phyloP scores from a whole-genome alignment of 371 early-diverging fungal genomes.

The Syncephalastrum sp. region DNA sequence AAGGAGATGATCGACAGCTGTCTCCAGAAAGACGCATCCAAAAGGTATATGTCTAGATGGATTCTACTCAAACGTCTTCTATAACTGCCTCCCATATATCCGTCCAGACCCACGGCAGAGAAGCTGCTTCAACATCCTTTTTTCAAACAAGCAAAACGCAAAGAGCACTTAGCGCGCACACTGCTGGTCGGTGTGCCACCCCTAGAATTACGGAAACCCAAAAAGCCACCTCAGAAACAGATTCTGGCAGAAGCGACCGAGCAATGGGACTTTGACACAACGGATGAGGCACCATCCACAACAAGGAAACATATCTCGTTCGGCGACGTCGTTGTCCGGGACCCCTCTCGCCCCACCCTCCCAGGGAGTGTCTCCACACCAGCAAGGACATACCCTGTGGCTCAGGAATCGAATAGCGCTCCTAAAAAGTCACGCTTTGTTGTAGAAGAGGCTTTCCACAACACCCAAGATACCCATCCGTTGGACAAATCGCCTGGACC shows the following conservation, averaged over 20 bases:
- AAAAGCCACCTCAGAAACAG: slow-evolving; percentile 38
- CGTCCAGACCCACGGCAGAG: slow-evolving; percentile 70
- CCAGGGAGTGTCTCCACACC: not conserved
- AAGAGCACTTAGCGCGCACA: slow-evolving; percentile 60
- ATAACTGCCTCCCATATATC: too few relatives aligned
- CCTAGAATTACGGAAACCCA: slow-evolving; percentile 59
- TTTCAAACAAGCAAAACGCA: slow-evolving; percentile 77
- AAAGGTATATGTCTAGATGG: slow-evolving; percentile 48
- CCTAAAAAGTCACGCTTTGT: slow-evolving; percentile 53
- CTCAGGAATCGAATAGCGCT: slow-evolving; percentile 10
- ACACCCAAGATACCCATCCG: slow-evolving; percentile 13
- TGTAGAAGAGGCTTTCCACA: slow-evolving; percentile 31
- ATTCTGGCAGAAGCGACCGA: slow-evolving; percentile 26
- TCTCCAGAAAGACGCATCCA: slow-evolving; percentile 78
- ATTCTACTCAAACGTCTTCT: too few relatives aligned
- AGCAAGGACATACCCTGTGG: not conserved
- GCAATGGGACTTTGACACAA: slow-evolving; percentile 49
- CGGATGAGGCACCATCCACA: slow-evolving; percentile 14
- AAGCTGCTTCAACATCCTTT: slow-evolving; percentile 78
- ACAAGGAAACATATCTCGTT: slow-evolving; percentile 43
- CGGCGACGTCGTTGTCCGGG: slow-evolving; percentile 45
- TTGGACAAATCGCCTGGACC: slow-evolving; percentile 10
- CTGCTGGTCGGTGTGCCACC: slow-evolving; percentile 68
- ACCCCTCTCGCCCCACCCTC: slow-evolving; percentile 13
- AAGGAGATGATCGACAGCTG: slow-evolving; percentile 88